These are phyloP conservation scores for Cryomyces minteri DNA, from an alignment of 495 filamentous ascomycete genomes.

Conservation along the genomic window DNA sequence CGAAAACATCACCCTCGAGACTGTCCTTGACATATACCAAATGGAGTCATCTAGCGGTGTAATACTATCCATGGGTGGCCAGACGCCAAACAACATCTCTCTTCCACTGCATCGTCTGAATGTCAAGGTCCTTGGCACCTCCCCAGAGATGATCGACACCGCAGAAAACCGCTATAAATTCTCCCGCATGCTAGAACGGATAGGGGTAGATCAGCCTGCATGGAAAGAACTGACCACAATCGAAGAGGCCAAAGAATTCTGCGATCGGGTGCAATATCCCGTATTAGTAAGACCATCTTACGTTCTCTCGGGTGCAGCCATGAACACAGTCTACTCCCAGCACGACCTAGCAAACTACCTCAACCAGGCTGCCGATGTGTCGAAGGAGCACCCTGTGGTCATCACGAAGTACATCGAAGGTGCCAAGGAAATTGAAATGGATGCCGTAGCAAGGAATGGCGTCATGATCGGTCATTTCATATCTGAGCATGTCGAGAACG, in stretches of 20 bases:
- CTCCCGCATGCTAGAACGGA: conserved; percentile 89
- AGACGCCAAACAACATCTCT: conserved; percentile 97
- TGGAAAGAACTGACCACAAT: conserved; percentile 96
- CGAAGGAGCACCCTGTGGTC: conserved; percentile 95
- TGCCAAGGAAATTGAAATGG: conserved; percentile 94
- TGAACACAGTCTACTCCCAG: conserved; percentile 95
- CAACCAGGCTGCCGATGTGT: conserved; percentile 74
- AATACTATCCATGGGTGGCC: conserved; percentile 95
- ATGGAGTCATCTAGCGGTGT: conserved; percentile 74
- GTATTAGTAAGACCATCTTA: conserved; percentile 94
- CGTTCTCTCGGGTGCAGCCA: conserved; percentile 91
- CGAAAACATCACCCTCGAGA: conserved; percentile 92
- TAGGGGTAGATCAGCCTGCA: conserved; percentile 84
- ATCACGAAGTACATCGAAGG: conserved; percentile 98
- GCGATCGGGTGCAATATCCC: conserved; percentile 75
- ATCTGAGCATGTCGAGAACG: conserved; percentile 93
- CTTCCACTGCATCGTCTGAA: conserved; percentile 74
- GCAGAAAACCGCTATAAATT: conserved; percentile 98
- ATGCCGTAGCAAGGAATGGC: conserved; percentile 77
- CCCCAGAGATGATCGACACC: conserved; percentile 95
- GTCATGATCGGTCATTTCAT: conserved; percentile 84
- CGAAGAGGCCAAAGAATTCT: conserved; percentile 71
- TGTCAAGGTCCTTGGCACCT: conserved; percentile 84
- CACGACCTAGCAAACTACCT: conserved; percentile 83
- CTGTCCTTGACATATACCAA: conserved; percentile 88